Evolutionary conservation across 2,329 filamentous ascomycete species (phyloP), one percentile per base, ranked within the genome.

Genomic region (Samsoniella hepiali): DNA sequence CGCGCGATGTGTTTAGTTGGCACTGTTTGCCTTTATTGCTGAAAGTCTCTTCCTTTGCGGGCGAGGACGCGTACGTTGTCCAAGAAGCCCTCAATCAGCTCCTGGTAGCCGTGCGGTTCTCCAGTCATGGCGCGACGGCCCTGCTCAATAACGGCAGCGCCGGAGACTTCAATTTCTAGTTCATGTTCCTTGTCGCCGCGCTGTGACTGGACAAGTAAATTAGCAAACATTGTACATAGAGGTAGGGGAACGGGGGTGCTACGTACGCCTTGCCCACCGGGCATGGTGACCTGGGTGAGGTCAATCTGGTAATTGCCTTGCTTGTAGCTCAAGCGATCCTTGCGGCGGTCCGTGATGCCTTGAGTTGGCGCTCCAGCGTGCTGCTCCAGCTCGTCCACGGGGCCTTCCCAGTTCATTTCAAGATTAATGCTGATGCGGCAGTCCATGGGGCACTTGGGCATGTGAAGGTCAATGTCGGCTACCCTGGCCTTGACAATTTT

Each of bases 401-500:
- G 71, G 1, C 93, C 91, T 3, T 92, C 84, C 79, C 88, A 96
- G 61, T 89, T 84, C 85, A 96, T 93, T 85, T 99, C 96, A 2
- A 99, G 84, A 72, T 97, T 98, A 72, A 99, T 88, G 70, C 92
- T 96, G 68, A 99, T 88, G 11, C 95, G 91, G 77, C 93, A 97
- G 76, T 99, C 95, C 71, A 97, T 91, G 3, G 86, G 85, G 9
- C 84, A 85, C 57, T 81, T 80, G 0, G 95, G 94, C 69, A 92
- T 90, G 75, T 90, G 89, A 22, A 99, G 84, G 70, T 97, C 90
- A n/a, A 97, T 79, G 73, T 99, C 93, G 32, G 86, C 88, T 15
- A 98, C 82, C n/a, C 93, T 87, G 32, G 88, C 87, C 79, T 99
- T 99, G 76, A 99, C 87, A 70, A 99, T 97, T 74, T 91, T 93